Conservation (phyloP, 2,329 filamentous ascomycete genomes). For the Paradendryphiella salina region DNA sequence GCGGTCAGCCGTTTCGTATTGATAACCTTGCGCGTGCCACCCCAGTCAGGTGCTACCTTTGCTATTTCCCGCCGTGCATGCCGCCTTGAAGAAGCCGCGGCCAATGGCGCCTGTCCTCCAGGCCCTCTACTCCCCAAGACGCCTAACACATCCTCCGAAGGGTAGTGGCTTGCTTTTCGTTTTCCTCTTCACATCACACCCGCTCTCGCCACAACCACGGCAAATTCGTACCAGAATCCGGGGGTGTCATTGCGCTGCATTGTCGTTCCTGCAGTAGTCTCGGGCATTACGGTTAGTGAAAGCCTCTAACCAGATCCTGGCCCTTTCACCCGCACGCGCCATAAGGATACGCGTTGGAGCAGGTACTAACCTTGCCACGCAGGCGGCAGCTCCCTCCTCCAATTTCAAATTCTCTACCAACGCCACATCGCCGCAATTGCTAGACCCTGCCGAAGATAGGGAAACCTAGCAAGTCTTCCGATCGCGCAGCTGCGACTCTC, state of each 20-base stretch:
- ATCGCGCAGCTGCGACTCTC: constrained; percentile 22
- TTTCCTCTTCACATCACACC: neutral
- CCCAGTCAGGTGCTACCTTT: neutral
- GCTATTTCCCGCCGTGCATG: constrained; percentile 6
- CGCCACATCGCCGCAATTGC: constrained; percentile 5
- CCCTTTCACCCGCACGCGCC: constrained; percentile 21
- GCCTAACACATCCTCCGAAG: neutral
- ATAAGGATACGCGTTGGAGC: constrained; percentile 14
- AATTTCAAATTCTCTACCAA: constrained; percentile 13
- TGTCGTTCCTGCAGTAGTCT: constrained; percentile 27
- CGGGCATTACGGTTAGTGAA: constrained; percentile 11
- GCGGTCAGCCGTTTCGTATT: constrained; percentile 11
- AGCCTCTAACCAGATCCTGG: constrained; percentile 19
- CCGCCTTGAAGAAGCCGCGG: constrained; percentile 3
- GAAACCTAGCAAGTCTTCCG: constrained; percentile 17
- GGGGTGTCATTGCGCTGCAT: constrained; percentile 11
- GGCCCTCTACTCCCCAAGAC: neutral
- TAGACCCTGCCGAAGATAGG: constrained; percentile 12
- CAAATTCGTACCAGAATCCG: constrained; percentile 6
- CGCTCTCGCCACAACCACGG: neutral
- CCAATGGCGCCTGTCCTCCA: constrained; percentile 1
- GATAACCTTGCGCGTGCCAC: constrained; percentile 4
- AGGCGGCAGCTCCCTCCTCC: constrained; percentile 15
- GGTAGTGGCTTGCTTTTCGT: neutral
- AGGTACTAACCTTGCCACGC: constrained; percentile 18